Base-by-base conservation (phyloP, 495 filamentous ascomycete species). In the Podospora pseudopauciseta region DNA sequence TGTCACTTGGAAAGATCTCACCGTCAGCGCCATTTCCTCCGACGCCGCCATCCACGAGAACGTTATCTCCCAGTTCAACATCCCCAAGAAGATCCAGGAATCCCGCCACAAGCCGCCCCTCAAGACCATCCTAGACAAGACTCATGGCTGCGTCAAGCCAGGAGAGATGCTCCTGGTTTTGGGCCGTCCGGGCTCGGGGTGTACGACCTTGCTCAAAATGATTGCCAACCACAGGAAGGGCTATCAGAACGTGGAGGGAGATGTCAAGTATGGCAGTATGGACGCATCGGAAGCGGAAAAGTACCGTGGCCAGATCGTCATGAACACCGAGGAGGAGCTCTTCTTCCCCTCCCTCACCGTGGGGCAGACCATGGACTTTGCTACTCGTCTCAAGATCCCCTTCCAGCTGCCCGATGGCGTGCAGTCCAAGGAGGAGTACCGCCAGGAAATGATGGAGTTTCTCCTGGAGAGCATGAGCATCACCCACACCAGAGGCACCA, bases 141-240 rank as follows among this genome's bases (percentile, higher is more conserved):
- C 60, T 63, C 74, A 76, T 58, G 74, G 74, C 16, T 76, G 74
- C 55, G 74, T 76, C 65, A 88, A 88, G 72, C 87, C 85, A 27
- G 92, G 92, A 16, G 92, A 95, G 79, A 92, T 92, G 88, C 80
- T 95, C 55, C 82, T 94, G 19, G 91, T 94, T 0, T 82, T 94
- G 23, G 92, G 91, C 19, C 86, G 88, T 26, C 92, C 92, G 16
- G 92, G 89, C 68, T 77, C 77, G 28, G 92, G 92, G 18, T 96
- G 92, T 73, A 91, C 92, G 0, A 91, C 91, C 0, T 91, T 94
- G 65, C 80, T 96, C n/a, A 94, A 92, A 72, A 80, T 88, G 15
- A 86, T 96, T 53, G 83, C 88, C 15, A 93, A 93, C 70, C 87
- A 89, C 72, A 81, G 90, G 5, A 82, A 81, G 67, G 91, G 91